A percentile compares a stretch with the other conserved stretches of the same genome.
Evolutionary conservation across 2,329 filamentous ascomycete species (phyloP).

Genomic region (Pseudomassariella vexata): DNA sequence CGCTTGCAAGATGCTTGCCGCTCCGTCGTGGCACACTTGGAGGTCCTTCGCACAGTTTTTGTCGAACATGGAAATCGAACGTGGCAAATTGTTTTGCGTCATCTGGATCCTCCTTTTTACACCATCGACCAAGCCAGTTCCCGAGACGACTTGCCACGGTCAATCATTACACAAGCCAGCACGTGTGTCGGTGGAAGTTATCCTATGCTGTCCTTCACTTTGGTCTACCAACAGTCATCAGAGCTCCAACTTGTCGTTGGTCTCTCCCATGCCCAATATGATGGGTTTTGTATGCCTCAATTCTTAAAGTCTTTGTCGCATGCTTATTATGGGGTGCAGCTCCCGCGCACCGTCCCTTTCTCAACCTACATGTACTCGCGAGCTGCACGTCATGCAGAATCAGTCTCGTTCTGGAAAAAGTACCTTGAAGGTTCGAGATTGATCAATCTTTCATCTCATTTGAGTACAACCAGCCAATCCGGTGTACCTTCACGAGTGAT

Average conservation of each 20-base stretch:
- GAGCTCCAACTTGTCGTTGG: not conserved
- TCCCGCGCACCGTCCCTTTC: not conserved
- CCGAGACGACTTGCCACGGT: no score
- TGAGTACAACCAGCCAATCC: not conserved
- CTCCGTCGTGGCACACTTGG: no score
- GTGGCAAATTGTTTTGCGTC: no score
- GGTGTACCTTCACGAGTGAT: not conserved
- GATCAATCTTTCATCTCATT: not conserved
- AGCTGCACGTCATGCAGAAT: not conserved
- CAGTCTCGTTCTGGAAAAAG: not conserved
- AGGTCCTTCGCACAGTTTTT: no score
- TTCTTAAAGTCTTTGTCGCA: not conserved
- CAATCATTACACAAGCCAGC: no score
- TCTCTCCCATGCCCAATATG: not conserved
- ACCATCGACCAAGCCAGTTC: no score
- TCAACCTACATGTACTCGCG: not conserved
- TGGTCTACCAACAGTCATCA: no score
- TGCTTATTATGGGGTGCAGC: not conserved
- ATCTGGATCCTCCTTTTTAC: no score
- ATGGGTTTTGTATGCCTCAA: not conserved
- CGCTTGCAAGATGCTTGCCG: no score
- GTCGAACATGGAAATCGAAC: no score
- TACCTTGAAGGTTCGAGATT: not conserved
- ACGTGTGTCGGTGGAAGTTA: no score
- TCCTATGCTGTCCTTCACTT: no score